Percentiles rank a stretch among this genome's conserved stretches.
phyloP scores from a whole-genome alignment of 164 flowering plant species.

The Saururus chinensis region DNA sequence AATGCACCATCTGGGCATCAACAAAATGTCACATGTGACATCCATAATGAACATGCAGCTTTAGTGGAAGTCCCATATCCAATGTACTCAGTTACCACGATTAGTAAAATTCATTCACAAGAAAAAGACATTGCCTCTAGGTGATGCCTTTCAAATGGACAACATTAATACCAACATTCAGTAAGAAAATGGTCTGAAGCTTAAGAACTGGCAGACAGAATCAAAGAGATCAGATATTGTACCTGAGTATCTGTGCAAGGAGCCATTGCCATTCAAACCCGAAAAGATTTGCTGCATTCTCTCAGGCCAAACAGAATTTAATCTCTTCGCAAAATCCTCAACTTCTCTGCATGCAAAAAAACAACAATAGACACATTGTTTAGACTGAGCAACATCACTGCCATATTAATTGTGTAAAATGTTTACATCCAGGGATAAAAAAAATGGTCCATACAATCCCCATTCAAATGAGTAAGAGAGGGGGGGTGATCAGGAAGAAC shows the following conservation, averaged over 20 bases:
- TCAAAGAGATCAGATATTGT: slow-evolving; percentile 3
- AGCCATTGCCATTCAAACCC: slow-evolving; percentile 37
- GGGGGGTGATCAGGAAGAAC: too few species aligned
- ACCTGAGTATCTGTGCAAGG: slow-evolving; percentile 35
- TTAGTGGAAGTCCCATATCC: neutral
- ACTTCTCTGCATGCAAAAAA: slow-evolving; percentile 51
- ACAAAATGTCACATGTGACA: too few species aligned
- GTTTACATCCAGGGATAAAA: too few species aligned
- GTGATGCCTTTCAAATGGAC: neutral
- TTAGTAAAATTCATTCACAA: neutral
- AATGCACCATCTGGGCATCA: too few species aligned
- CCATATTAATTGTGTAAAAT: neutral
- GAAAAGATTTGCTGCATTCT: slow-evolving; percentile 69
- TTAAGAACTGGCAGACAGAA: neutral
- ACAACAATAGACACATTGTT: neutral
- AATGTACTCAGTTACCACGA: neutral
- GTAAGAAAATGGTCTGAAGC: neutral
- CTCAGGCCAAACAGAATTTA: slow-evolving; percentile 81
- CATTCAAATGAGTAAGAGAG: too few species aligned
- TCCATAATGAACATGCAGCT: neutral
- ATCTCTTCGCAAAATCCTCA: slow-evolving; percentile 75
- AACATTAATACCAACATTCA: neutral
- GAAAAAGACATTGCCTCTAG: neutral
- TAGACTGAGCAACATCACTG: neutral
- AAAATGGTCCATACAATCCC: too few species aligned